Evolutionary conservation across 108 stramenopile species (phyloP).

Genomic region (Nannochloropsis salina): DNA sequence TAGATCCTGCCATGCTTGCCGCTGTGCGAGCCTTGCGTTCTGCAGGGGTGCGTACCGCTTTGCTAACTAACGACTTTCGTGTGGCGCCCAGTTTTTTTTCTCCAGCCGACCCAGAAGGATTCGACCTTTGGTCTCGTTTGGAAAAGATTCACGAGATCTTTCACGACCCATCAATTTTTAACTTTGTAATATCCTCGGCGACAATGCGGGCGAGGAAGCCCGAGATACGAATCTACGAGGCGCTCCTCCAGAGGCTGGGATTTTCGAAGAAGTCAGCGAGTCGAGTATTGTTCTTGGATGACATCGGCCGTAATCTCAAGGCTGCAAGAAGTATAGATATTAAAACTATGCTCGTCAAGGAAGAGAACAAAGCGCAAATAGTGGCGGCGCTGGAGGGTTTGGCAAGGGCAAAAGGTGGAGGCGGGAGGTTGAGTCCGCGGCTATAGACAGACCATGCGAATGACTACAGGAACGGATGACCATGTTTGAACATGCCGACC

Average conservation of each 20-base stretch:
- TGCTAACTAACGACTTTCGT: conserved; percentile 41
- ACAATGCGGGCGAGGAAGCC: conserved; percentile 34
- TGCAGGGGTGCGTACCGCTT: conserved; percentile 18
- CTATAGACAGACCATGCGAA: too few species aligned
- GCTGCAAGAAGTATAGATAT: conserved; percentile 38
- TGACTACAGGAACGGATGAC: too few species aligned
- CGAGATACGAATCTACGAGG: conserved; percentile 28
- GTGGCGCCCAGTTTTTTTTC: conserved; percentile 22
- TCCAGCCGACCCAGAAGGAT: not conserved
- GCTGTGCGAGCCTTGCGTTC: conserved; percentile 26
- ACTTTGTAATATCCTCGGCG: conserved; percentile 35
- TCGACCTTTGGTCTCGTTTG: too few species aligned
- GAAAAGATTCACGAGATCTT: not conserved
- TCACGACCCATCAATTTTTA: conserved; percentile 21
- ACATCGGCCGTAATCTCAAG: conserved; percentile 32
- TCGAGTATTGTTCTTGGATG: conserved; percentile 40
- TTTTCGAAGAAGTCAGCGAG: conserved; percentile 26
- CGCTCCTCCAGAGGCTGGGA: conserved; percentile 29
- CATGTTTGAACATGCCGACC: too few species aligned
- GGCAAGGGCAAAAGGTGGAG: not conserved
- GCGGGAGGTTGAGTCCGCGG: not conserved
- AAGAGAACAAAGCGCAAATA: conserved; percentile 3
- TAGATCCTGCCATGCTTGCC: conserved; percentile 31
- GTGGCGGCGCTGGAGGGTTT: conserved; percentile 23
- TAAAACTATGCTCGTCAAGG: conserved; percentile 27